Evolutionary conservation across 2,329 filamentous ascomycete genomes (phyloP), one percentile per base, ranked within the genome.

Genomic region (Thelonectria olida): DNA sequence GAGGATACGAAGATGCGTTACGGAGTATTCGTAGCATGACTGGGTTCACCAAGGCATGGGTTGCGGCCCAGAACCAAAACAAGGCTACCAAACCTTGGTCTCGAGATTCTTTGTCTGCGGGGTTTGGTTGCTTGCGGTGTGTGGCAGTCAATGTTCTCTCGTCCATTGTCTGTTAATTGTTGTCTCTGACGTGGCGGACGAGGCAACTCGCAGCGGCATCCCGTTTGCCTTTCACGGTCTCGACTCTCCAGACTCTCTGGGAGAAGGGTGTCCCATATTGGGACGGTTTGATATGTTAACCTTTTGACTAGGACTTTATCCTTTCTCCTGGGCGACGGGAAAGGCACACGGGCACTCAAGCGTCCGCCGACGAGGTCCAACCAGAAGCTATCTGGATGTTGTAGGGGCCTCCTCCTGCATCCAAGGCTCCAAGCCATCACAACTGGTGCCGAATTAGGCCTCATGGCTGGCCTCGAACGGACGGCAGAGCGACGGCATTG

Each of bases 351-450:
- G 41, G 42, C 52, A 54, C 41, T 7, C 65, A 70, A 67, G 57
- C 63, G 58, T 61, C 67, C 63, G 49, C 61, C 45, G 63, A 34
- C 47, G 7, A 36, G 50, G 19, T 59, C 38, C 8, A 45, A 42
- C 48, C 45, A 61, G 49, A 54, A 51, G 44, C n/a, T n/a, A n/a
- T n/a, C n/a, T n/a, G n/a, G n/a, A n/a, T n/a, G n/a, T n/a, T n/a
- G n/a, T n/a, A n/a, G n/a, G n/a, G n/a, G n/a, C 42, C 45, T 49
- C 27, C 45, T 56, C 45, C 52, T 60, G 49, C 42, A 61, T 49
- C 62, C 55, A 66, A 68, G 61, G n/a, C n/a, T n/a, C n/a, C n/a
- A n/a, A n/a, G n/a, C n/a, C 47, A 64, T 59, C 65, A 69, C 58
- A 47, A 42, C 56, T 49, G 23, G 36, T 58, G 31, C 67, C 67